phyloP scores from a whole-genome alignment of 2,329 filamentous ascomycete genomes.

The Talaromyces atroroseus region DNA sequence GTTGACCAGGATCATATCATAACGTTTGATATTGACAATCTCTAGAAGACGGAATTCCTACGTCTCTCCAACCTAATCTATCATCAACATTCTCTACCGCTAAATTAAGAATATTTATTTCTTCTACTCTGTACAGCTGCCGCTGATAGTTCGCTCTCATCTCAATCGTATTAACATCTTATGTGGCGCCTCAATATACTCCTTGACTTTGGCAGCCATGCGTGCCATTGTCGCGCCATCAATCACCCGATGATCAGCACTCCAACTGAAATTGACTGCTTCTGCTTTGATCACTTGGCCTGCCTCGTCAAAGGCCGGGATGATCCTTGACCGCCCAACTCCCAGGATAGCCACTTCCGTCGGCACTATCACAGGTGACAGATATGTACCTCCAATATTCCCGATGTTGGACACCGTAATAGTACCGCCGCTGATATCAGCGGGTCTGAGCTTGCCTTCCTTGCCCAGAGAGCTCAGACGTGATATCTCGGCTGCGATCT shows the following conservation, averaged over 20 bases:
- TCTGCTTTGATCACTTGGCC: constrained; percentile 66
- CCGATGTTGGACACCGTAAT: constrained; percentile 97
- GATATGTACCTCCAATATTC: constrained; percentile 85
- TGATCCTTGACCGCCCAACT: constrained; percentile 70
- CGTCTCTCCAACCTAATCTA: neutral
- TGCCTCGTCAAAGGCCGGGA: constrained; percentile 67
- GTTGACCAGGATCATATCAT: neutral
- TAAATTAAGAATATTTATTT: neutral
- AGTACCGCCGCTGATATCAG: constrained; percentile 78
- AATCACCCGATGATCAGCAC: constrained; percentile 87
- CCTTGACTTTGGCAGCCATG: constrained; percentile 74
- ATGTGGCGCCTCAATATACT: constrained; percentile 77
- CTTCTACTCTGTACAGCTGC: neutral
- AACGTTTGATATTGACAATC: neutral
- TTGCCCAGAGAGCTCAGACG: constrained; percentile 68
- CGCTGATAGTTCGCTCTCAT: constrained; percentile 33
- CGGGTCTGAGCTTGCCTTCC: constrained; percentile 66
- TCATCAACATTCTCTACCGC: neutral
- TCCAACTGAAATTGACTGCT: constrained; percentile 90
- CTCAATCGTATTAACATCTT: constrained; percentile 77
- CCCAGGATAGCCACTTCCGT: constrained; percentile 89
- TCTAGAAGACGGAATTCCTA: neutral
- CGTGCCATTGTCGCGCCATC: constrained; percentile 93
- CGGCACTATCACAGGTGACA: constrained; percentile 84
- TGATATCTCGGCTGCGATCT: constrained; percentile 69